Conservation (phyloP, 352 stramenopile species). For the Sclerospora graminicola region DNA sequence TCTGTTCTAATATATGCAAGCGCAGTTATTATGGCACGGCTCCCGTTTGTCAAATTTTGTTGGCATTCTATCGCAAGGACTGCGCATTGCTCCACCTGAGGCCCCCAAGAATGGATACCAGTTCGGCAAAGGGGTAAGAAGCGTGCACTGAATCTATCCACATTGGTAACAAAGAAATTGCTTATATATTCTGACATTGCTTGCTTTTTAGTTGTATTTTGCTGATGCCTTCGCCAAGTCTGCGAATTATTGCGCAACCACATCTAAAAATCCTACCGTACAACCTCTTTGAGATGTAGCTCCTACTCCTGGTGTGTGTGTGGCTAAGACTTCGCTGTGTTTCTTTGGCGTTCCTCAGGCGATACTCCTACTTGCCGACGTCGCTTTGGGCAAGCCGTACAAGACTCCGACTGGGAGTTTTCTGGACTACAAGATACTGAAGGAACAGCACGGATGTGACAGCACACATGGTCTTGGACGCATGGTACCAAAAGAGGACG, state of each 20-base stretch:
- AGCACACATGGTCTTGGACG: constrained; percentile 22
- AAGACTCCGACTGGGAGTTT: constrained; percentile 11
- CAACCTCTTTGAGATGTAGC: neutral
- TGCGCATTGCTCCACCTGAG: constrained; percentile 61
- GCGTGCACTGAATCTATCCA: neutral
- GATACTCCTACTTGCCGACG: constrained; percentile 28
- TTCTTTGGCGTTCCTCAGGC: constrained; percentile 7
- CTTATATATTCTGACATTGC: no score
- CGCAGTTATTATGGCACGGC: constrained; percentile 80
- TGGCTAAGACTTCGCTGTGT: neutral
- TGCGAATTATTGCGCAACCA: neutral
- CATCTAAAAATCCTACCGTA: neutral
- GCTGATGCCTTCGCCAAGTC: neutral
- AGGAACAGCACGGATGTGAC: constrained; percentile 15
- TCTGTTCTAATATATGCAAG: no score
- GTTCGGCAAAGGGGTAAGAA: constrained; percentile 56
- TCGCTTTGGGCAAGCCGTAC: constrained; percentile 23
- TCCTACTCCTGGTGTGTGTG: neutral
- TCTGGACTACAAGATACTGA: constrained; percentile 19
- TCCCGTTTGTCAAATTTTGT: constrained; percentile 66
- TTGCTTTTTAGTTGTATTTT: neutral
- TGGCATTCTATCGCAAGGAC: constrained; percentile 63
- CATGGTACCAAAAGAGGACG: constrained; percentile 18
- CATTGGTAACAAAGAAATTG: neutral
- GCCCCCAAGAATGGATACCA: constrained; percentile 52